Percentiles rank a stretch among this genome's conserved stretches.
phyloP scores from a whole-genome alignment of 148 eudicot species.

The Arbutus unedo region DNA sequence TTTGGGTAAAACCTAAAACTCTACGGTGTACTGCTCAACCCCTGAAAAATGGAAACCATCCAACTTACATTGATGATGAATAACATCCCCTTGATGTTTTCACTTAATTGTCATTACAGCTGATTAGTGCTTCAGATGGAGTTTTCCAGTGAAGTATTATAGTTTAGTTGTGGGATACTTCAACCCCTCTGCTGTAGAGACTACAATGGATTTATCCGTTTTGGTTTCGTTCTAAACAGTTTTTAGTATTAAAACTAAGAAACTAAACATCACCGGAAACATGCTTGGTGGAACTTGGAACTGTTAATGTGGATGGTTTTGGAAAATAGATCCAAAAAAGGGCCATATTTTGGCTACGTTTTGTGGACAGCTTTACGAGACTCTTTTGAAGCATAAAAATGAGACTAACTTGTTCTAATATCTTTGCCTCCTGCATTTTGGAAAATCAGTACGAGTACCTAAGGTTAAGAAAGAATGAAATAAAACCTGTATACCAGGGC shows the following conservation, averaged over 20 bases:
- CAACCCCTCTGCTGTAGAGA: background rate
- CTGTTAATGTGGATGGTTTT: background rate
- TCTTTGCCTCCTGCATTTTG: background rate
- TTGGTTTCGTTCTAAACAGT: background rate
- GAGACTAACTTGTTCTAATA: too few relatives aligned
- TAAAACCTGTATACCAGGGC: background rate
- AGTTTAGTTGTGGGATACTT: background rate
- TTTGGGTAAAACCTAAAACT: background rate
- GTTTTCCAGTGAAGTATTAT: background rate
- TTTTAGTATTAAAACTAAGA: background rate
- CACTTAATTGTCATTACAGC: background rate
- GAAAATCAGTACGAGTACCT: background rate
- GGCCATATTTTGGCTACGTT: background rate
- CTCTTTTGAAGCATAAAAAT: background rate
- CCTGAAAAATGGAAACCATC: background rate
- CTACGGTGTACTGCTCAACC: background rate
- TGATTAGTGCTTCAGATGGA: background rate
- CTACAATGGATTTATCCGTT: background rate
- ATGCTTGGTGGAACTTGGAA: background rate
- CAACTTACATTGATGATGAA: background rate
- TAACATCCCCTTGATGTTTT: background rate
- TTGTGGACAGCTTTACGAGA: background rate
- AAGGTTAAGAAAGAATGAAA: background rate
- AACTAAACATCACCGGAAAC: background rate
- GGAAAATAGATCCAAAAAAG: background rate